These are phyloP conservation scores for Candida chilensis DNA, from an alignment of 805 yeast genomes.

Conservation along the genomic window DNA sequence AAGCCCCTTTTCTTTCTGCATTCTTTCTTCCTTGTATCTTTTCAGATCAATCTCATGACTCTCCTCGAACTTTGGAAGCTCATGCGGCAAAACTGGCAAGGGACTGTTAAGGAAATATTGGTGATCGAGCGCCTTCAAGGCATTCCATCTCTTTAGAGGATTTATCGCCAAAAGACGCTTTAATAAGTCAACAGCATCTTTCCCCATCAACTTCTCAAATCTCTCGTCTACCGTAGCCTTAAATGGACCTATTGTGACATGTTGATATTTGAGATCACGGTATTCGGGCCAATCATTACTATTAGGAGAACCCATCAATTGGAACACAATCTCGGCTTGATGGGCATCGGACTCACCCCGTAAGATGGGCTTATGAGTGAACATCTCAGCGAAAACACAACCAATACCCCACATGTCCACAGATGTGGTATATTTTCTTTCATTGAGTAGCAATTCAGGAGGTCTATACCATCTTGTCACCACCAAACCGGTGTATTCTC, in stretches of 20 bases:
- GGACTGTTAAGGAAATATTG: constrained; percentile 64
- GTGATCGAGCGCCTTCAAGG: constrained; percentile 66
- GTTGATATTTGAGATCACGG: constrained; percentile 13
- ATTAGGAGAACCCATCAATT: constrained; percentile 73
- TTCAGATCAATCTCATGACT: constrained; percentile 83
- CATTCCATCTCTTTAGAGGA: constrained; percentile 69
- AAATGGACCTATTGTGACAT: constrained; percentile 27
- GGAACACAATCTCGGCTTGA: constrained; percentile 78
- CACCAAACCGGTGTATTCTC: constrained; percentile 54
- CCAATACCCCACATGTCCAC: constrained; percentile 98
- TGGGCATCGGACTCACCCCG: constrained; percentile 83
- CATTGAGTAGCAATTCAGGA: constrained; percentile 86
- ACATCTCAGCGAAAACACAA: constrained; percentile 90
- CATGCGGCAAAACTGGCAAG: constrained; percentile 41
- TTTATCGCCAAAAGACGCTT: constrained; percentile 56
- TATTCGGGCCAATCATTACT: constrained; percentile 54
- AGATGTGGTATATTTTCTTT: constrained; percentile 81
- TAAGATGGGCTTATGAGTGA: constrained; percentile 70
- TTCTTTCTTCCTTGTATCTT: constrained; percentile 35
- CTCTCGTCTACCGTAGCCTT: constrained; percentile 37
- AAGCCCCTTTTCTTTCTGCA: not conserved
- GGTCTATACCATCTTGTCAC: constrained; percentile 98
- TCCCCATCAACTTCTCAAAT: constrained; percentile 32
- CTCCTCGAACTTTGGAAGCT: constrained; percentile 66
- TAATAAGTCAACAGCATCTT: constrained; percentile 45